A percentile compares a stretch with the other conserved stretches of the same genome.
Evolutionary conservation across 1,139 yeast genomes (phyloP).

Genomic region (Protomyces inouyei): DNA sequence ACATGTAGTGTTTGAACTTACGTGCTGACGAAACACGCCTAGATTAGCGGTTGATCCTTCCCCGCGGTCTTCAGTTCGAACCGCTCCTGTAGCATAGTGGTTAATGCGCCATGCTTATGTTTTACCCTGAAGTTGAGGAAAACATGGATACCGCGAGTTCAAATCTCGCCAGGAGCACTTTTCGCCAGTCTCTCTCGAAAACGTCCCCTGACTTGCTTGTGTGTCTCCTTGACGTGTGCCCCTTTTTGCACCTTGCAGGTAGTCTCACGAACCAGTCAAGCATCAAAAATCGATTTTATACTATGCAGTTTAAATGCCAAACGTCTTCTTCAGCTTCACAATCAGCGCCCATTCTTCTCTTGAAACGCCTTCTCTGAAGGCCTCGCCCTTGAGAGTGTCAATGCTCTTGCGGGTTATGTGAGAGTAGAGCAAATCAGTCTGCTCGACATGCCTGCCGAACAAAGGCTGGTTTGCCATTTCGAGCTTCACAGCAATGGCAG

Average conservation of each 20-base stretch:
- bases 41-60: too few species aligned
- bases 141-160: conserved; percentile 12
- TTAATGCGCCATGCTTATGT: conserved; percentile 15
- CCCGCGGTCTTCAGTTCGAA: background rate
- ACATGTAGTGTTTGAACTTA: too few species aligned
- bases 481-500: conserved; percentile 97
- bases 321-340: conserved; percentile 79
- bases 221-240: background rate
- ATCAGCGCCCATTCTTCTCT: conserved; percentile 93
- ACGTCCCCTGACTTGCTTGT: background rate
- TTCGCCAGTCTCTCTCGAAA: background rate
- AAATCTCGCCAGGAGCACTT: conserved; percentile 4
- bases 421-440: conserved; percentile 81
- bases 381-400: conserved; percentile 96
- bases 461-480: conserved; percentile 90
- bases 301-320: conserved; percentile 51
- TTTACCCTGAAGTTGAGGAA: background rate
- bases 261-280: background rate
- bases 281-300: background rate
- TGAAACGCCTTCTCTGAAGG: conserved; percentile 88
- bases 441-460: conserved; percentile 99
- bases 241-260: background rate
- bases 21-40: too few species aligned
- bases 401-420: conserved; percentile 81
- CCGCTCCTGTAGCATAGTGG: conserved; percentile 4